Base-by-base conservation (phyloP, 2,329 filamentous ascomycete species). In the Sclerotinia glacialis region DNA sequence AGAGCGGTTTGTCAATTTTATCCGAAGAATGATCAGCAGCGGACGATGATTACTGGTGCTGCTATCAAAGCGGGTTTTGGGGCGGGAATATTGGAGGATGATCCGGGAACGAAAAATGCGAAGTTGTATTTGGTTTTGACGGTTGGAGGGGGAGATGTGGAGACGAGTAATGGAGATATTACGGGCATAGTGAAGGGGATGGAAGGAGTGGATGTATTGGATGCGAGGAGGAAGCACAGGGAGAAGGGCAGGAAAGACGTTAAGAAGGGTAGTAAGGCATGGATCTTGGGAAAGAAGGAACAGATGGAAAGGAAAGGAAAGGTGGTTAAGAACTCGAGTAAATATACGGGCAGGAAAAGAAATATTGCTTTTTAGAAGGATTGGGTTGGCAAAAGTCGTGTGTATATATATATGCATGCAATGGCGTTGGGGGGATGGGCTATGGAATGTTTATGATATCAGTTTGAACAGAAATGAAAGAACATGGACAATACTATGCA, bases 1-100 rank as follows among this genome's bases (percentile, higher is more conserved):
- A 85, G 92, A 47, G 95, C 95, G 0, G 94, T 98, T 18, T 97
- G 93, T 77, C 95, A 99, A 76, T 99, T 99, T 78, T 99, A 99
- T 77, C 95, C 95, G 3, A 97, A 97, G 80, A 98, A 99, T 77
- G 90, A 96, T 72, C 83, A 86, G 69, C 95, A 99, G 80, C 86
- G 93, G 75, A 87, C 85, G 75, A 97, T 99, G 93, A 96, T 99
- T 72, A 92, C 89, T 62, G 85, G 86, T 67, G 95, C 95, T 0
- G 95, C 95, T 0, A 90, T 98, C 69, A 93, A 91, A 76, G 95
- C 95, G 1, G 95, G 95, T 0, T 99, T 99, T 74, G 94, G 95
- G 58, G 95, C 95, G 0, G 95, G 95, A 80, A 85, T 99, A 44
- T 81, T 99, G 58, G 94, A 98, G 78, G 95, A 99, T 78, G 94